Percentiles rank a stretch among this genome's conserved stretches.
Evolutionary conservation across 805 yeast species (phyloP).

Genomic region (Yamadazyma sp.): DNA sequence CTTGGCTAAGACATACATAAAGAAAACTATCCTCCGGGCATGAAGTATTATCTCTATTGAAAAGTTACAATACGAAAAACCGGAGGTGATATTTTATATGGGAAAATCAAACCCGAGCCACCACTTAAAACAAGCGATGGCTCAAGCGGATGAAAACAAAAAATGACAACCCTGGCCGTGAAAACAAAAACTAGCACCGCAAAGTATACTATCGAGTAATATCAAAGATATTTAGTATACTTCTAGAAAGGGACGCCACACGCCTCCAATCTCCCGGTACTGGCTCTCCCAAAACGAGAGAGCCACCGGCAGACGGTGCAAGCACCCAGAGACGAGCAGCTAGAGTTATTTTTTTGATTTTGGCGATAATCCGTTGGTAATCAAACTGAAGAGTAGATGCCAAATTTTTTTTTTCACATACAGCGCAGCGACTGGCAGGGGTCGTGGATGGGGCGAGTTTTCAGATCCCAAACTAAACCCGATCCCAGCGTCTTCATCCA

Average conservation of each 20-base stretch:
- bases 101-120: constrained; percentile 23
- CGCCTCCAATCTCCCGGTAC: constrained; percentile 3
- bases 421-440: too few species aligned
- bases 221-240: constrained; percentile 4
- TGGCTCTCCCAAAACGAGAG: constrained; percentile 23
- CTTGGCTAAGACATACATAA: too few species aligned
- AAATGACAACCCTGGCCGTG: constrained; percentile 11
- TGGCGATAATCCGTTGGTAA: constrained; percentile 30
- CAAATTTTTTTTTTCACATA: constrained; percentile 7
- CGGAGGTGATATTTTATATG: constrained; percentile 39
- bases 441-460: too few species aligned
- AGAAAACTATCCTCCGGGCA: constrained; percentile 48
- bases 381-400: constrained; percentile 20
- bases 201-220: constrained; percentile 8
- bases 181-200: constrained; percentile 18
- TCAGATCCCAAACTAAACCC: too few species aligned
- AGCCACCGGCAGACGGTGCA: constrained; percentile 2
- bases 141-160: constrained; percentile 9
- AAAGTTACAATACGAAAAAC: constrained; percentile 45
- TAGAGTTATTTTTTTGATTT: constrained; percentile 16
- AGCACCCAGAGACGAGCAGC: constrained; percentile 5
- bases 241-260: constrained; percentile 1
- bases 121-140: constrained; percentile 12
- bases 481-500: too few species aligned
- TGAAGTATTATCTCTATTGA: constrained; percentile 46